Percentiles rank a stretch among this genome's conserved stretches.
Conservation (phyloP, 164 flowering plant species). For the Annona squamosa region DNA sequence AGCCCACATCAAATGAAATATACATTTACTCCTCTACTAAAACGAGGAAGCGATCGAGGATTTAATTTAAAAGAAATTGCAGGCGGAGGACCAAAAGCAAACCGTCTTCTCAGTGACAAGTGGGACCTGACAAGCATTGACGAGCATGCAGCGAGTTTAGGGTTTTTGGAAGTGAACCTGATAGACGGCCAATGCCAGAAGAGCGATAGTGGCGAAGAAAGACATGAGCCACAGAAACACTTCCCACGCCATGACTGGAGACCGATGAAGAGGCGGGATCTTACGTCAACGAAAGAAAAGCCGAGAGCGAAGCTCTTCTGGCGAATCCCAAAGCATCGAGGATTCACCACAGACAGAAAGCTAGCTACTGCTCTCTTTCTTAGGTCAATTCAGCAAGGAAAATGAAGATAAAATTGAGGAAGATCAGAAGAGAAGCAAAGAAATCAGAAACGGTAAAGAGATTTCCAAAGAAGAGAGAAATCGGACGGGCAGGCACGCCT, state of each 20-base stretch:
- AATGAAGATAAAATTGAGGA: not conserved
- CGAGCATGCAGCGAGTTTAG: not conserved
- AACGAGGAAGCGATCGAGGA: not conserved
- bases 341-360: not conserved
- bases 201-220: constrained; percentile 18
- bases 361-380: too few species aligned
- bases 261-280: not conserved
- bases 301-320: not conserved
- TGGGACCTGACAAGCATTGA: too few species aligned
- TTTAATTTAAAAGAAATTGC: not conserved
- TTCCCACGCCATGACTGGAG: constrained; percentile 25
- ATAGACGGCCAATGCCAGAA: constrained; percentile 21
- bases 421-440: not conserved
- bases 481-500: too few species aligned
- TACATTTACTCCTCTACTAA: not conserved
- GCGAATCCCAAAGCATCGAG: not conserved
- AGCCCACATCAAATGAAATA: not conserved
- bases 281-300: not conserved
- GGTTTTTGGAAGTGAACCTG: constrained; percentile 17
- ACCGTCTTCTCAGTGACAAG: too few species aligned
- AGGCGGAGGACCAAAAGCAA: not conserved
- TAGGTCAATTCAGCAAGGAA: too few species aligned
- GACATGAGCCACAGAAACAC: constrained; percentile 24
- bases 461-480: not conserved
- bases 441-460: not conserved